These are phyloP conservation scores for Hypoxylon lienhwacheense DNA, from an alignment of 495 filamentous ascomycete species.

Conservation along the genomic window DNA sequence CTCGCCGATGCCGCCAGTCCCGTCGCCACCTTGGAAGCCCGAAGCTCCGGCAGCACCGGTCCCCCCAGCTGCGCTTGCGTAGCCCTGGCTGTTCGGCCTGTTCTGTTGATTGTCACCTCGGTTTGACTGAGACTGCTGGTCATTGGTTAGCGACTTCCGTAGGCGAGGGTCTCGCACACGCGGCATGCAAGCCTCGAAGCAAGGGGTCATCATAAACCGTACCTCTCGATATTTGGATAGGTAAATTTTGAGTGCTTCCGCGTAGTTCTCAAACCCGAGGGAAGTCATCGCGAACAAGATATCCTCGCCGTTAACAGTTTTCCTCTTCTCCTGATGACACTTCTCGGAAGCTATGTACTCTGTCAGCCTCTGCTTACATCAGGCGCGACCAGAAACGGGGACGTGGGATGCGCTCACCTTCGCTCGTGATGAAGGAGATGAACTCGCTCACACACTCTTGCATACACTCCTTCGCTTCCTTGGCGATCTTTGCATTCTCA, in stretches of 20 bases:
- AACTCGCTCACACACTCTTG: conserved; percentile 99
- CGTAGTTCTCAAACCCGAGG: conserved; percentile 97
- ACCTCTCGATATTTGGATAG: conserved; percentile 97
- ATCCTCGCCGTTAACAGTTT: conserved; percentile 98
- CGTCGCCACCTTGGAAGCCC: conserved; percentile 60
- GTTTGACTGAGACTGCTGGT: conserved; percentile 71
- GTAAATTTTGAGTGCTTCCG: conserved; percentile 97
- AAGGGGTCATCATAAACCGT: conserved; percentile 49
- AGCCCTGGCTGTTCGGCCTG: conserved; percentile 71
- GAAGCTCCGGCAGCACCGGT: conserved; percentile 47
- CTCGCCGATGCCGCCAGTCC: conserved; percentile 62
- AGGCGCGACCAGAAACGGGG: background rate
- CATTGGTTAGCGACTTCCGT: conserved; percentile 41
- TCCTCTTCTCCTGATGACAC: conserved; percentile 98
- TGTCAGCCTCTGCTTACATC: conserved; percentile 32
- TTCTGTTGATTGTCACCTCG: conserved; percentile 70
- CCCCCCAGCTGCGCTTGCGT: conserved; percentile 53
- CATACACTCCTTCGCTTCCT: conserved; percentile 99
- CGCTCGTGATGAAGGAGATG: conserved; percentile 99
- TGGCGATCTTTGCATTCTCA: conserved; percentile 98
- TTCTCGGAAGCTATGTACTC: conserved; percentile 85
- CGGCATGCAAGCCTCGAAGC: conserved; percentile 10
- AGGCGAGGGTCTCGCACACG: conserved; percentile 11
- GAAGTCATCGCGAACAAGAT: conserved; percentile 99
- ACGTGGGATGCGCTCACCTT: conserved; percentile 62